Evolutionary conservation across 179 eudicot genomes (phyloP), one percentile per base, ranked within the genome.

Genomic region (Corrigiola litoralis): DNA sequence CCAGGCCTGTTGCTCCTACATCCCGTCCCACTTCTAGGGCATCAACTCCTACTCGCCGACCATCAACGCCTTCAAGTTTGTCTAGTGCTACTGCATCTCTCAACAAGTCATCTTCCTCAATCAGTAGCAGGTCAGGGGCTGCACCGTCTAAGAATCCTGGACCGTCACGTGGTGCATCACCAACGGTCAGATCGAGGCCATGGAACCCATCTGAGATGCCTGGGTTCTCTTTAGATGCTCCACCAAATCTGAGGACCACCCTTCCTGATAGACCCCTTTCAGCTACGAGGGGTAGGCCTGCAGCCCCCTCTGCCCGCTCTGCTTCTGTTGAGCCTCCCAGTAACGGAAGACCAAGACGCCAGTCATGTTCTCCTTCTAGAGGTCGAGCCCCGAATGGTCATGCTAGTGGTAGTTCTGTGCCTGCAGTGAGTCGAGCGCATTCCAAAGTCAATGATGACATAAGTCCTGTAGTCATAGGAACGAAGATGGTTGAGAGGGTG

Each of bases 121-220:
- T 82, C 70, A 67, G 79, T 61, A 61, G 78, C 42, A 88, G 72
- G 69, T 66, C 86, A 8, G 92, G 76, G 44, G 34, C 89, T 21
- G 67, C 71, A 42, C 63, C 88, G 63, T 57, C 84, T 40, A 85
- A 62, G 76, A 85, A 81, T 71, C 78, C 86, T 6, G 84, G 34
- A 37, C 83, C 85, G 25, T 77, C 89, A 38, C 86, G 92, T 51
- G 82, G 88, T 47, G 68, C 85, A 65, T 94, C 99, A 41, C 99
- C 99, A 3, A 72, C 91, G 3, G 87, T 81, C 53, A 86, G 87
- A 79, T 84, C 97, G 44, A 80, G 87, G 72, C 86, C 94, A 34
- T 94, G 99, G 99, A 94, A 94, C 65, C 99, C 99, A 52, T 82
- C 91, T 18, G 99, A 94, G 72, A 94, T 94, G 97, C 99, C 99